Percentiles rank a stretch among this genome's conserved stretches.
These are phyloP conservation scores for Cytospora mali DNA, from an alignment of 2,329 filamentous ascomycete species.

Conservation along the genomic window DNA sequence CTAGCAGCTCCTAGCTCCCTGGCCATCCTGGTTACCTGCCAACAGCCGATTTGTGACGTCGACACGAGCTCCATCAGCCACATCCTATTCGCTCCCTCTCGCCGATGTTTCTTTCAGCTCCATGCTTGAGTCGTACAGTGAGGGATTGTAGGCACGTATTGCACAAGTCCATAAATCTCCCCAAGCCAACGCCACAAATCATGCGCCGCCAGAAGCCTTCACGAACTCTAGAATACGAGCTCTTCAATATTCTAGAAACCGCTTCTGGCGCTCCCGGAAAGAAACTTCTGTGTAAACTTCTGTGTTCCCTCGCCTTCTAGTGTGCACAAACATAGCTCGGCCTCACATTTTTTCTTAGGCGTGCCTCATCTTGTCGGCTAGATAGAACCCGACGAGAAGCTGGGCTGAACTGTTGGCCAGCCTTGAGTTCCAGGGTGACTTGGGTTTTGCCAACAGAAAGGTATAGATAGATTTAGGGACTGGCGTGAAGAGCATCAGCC, in stretches of 20 bases:
- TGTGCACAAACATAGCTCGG: neutral
- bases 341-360: neutral
- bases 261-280: neutral
- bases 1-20: slow-evolving; percentile 12
- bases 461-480: neutral
- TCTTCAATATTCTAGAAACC: neutral
- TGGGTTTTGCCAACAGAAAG: neutral
- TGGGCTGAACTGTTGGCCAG: neutral
- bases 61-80: slow-evolving; percentile 17
- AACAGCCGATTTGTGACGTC: slow-evolving; percentile 20
- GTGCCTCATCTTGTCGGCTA: neutral
- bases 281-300: too few relatives aligned
- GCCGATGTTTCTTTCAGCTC: neutral
- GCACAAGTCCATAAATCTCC: neutral
- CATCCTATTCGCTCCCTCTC: slow-evolving; percentile 20
- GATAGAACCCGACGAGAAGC: neutral
- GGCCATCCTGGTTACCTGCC: neutral
- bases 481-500: neutral
- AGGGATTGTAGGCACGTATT: neutral
- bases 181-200: neutral
- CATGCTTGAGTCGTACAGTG: neutral
- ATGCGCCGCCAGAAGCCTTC: neutral
- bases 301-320: too few relatives aligned
- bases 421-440: neutral
- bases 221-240: neutral